Conservation (phyloP, 306 rosid species). For the Heteromeles arbutifolia region DNA sequence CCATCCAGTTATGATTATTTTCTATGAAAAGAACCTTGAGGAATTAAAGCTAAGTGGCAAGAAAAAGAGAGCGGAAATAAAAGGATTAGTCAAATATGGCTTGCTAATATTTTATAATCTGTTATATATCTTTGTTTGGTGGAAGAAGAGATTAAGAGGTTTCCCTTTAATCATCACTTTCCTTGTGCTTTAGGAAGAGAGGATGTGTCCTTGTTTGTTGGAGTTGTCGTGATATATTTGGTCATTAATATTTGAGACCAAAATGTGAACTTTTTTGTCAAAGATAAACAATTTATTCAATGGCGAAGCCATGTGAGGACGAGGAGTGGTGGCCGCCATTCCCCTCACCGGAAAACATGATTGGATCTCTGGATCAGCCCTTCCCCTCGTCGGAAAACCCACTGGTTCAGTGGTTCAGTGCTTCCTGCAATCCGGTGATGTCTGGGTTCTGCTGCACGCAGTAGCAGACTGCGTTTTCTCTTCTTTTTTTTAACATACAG, state of each 20-base stretch:
- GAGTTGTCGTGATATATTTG: conserved; percentile 21
- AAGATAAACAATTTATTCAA: too few relatives aligned
- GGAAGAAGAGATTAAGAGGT: not conserved
- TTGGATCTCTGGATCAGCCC: too few relatives aligned
- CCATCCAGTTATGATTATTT: not conserved
- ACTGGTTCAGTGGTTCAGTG: too few relatives aligned
- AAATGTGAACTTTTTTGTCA: not conserved
- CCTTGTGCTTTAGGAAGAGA: not conserved
- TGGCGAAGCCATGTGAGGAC: too few relatives aligned
- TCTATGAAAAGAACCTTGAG: not conserved
- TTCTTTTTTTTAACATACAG: too few relatives aligned
- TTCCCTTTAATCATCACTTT: not conserved
- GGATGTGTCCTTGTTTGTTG: conserved; percentile 27
- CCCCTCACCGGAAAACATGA: too few relatives aligned
- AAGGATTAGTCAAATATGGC: conserved; percentile 29
- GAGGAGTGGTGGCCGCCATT: too few relatives aligned
- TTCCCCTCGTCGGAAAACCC: too few relatives aligned
- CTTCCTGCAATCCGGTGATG: too few relatives aligned
- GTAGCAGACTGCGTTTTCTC: too few relatives aligned
- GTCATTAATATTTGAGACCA: conserved; percentile 10
- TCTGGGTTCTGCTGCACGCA: too few relatives aligned
- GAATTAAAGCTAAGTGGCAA: not conserved
- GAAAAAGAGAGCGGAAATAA: not conserved
- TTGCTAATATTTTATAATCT: conserved; percentile 15
- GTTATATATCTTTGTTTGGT: too few relatives aligned